phyloP scores from a whole-genome alignment of 2,329 filamentous ascomycete genomes.

The Pestalotiopsis sp. region DNA sequence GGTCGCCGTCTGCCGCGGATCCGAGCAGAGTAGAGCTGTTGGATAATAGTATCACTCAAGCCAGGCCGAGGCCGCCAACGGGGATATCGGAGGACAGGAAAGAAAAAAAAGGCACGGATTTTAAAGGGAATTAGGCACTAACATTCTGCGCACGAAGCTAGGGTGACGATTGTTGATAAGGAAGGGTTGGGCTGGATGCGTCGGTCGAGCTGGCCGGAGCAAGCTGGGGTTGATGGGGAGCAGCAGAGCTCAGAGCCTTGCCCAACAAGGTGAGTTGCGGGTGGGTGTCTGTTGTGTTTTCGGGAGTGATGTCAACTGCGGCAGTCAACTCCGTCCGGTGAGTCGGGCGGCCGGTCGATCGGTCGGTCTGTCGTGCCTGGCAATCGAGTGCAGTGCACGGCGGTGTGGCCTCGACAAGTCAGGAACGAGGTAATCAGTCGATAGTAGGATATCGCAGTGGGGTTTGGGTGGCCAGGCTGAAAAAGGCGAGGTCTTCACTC shows the following conservation, averaged over 20 bases:
- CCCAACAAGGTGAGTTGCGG: not conserved
- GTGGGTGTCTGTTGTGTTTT: not conserved
- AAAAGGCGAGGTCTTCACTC: not conserved
- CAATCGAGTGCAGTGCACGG: not conserved
- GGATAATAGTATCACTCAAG: conserved; percentile 13
- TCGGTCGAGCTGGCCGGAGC: not conserved
- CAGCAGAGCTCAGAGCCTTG: no score
- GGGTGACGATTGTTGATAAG: conserved; percentile 17
- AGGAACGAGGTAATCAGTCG: not conserved
- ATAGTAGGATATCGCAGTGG: not conserved
- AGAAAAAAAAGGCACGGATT: conserved; percentile 4
- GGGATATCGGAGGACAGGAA: conserved; percentile 25
- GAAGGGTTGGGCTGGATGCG: not conserved
- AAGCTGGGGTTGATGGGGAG: not conserved
- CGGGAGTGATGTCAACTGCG: conserved; percentile 5
- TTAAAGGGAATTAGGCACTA: conserved; percentile 17
- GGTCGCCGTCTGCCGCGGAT: conserved; percentile 5
- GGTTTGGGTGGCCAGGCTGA: not conserved
- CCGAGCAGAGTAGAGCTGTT: conserved; percentile 7
- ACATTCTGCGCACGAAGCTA: conserved; percentile 24
- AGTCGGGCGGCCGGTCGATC: not conserved
- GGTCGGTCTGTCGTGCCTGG: not conserved
- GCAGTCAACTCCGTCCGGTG: not conserved
- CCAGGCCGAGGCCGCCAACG: conserved; percentile 20
- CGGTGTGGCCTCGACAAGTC: not conserved